phyloP scores from a whole-genome alignment of 2,329 filamentous ascomycete genomes.

The Penicillium aurantiogriseum region DNA sequence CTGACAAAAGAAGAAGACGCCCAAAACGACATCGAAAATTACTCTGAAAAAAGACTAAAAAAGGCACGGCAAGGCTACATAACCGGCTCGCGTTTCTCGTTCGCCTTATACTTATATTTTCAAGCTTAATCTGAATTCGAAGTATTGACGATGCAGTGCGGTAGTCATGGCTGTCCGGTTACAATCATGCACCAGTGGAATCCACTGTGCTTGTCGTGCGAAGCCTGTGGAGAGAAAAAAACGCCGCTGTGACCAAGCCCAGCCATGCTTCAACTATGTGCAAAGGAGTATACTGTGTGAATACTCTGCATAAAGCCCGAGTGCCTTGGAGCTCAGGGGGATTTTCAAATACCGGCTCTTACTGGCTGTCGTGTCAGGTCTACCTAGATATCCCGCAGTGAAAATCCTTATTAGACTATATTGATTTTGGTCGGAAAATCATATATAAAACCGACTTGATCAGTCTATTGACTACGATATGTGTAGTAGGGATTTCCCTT shows the following conservation, averaged over 20 bases:
- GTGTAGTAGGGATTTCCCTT: not conserved
- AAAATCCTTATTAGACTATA: slow-evolving; percentile 20
- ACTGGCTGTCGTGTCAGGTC: slow-evolving; percentile 15
- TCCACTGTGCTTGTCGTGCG: no score
- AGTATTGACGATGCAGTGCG: slow-evolving; percentile 12
- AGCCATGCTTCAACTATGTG: no score
- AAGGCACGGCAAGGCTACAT: not conserved
- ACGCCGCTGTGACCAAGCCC: no score
- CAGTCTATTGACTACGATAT: not conserved
- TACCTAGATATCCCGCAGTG: slow-evolving; percentile 21
- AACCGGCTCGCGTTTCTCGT: not conserved
- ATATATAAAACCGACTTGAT: not conserved
- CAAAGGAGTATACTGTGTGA: no score
- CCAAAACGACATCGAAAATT: not conserved
- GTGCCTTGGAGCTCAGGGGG: no score
- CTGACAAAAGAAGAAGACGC: not conserved
- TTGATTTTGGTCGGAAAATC: slow-evolving; percentile 10
- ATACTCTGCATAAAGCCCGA: no score
- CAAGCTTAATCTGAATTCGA: not conserved
- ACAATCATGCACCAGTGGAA: no score
- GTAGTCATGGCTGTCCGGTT: not conserved
- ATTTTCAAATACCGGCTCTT: no score
- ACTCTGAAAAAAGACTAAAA: not conserved
- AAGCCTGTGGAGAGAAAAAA: no score
- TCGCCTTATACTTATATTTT: not conserved